Evolutionary conservation across 345 rosid species (phyloP).

Genomic region (Aurinia saxatilis): DNA sequence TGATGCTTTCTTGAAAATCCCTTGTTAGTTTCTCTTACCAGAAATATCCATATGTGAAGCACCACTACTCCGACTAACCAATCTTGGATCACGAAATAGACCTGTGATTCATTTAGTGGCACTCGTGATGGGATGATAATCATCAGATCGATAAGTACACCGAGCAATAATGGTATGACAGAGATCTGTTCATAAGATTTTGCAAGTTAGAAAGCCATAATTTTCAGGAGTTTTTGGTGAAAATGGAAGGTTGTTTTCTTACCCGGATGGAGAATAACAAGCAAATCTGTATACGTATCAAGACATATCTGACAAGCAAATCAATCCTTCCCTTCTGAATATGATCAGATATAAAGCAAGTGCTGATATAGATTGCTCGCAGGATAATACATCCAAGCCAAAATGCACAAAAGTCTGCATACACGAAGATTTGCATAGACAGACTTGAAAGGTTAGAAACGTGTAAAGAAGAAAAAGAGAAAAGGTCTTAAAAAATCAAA

Average conservation of each 20-base stretch:
- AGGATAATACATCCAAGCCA: conserved; percentile 6
- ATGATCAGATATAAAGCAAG: conserved; percentile 3
- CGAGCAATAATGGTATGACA: conserved; percentile 11
- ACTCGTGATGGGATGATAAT: conserved; percentile 15
- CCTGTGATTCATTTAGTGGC: conserved; percentile 8
- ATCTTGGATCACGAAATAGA: conserved; percentile 9
- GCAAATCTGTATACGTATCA: not conserved
- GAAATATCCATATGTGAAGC: conserved; percentile 7
- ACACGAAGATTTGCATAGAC: not conserved
- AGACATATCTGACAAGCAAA: conserved; percentile 5
- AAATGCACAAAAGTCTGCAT: conserved; percentile 10
- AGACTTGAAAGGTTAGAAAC: not conserved
- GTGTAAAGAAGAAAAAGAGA: not conserved
- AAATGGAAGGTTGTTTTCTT: not conserved
- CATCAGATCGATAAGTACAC: conserved; percentile 21
- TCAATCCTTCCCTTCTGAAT: conserved; percentile 4
- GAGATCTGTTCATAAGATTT: conserved; percentile 9
- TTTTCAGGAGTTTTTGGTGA: not conserved
- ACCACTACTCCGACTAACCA: conserved; percentile 16
- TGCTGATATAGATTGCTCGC: not conserved
- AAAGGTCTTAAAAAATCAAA: not conserved
- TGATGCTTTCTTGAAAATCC: not conserved
- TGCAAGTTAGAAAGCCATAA: not conserved
- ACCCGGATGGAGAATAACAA: conserved; percentile 15
- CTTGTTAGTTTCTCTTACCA: conserved; percentile 14